These are phyloP conservation scores for Poa pratensis DNA, from an alignment of 176 grass and related monocot species.

Conservation along the genomic window DNA sequence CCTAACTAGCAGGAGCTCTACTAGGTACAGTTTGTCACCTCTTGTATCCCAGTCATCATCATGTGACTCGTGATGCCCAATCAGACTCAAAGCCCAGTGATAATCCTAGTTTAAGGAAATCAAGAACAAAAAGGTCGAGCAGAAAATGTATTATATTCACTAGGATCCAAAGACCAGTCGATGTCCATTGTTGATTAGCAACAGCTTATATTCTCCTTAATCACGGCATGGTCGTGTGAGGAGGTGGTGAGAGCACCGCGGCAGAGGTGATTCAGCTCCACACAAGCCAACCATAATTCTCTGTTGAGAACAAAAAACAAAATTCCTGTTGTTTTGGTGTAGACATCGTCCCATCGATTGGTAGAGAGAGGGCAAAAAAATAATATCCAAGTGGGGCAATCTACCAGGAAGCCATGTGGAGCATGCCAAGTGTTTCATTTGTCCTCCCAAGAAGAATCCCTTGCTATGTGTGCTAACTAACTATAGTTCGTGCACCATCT, in stretches of 20 bases:
- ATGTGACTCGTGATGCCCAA: neutral
- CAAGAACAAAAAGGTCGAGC: neutral
- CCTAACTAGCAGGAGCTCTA: too few species aligned
- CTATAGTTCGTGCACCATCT: neutral
- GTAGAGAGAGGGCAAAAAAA: neutral
- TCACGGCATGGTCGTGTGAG: constrained; percentile 17
- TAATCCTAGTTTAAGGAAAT: neutral
- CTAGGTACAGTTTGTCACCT: neutral
- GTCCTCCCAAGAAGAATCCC: neutral
- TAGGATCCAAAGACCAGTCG: constrained; percentile 20
- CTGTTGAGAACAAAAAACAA: too few species aligned
- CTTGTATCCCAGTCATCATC: neutral
- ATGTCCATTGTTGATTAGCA: neutral
- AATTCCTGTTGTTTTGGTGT: too few species aligned
- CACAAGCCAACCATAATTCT: constrained; percentile 31
- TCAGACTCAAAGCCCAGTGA: neutral
- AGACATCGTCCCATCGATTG: constrained; percentile 5
- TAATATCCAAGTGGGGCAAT: constrained; percentile 40
- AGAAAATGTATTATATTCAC: neutral
- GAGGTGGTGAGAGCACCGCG: constrained; percentile 24
- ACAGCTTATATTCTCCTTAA: neutral
- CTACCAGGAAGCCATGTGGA: constrained; percentile 37
- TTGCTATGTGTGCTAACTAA: constrained; percentile 6
- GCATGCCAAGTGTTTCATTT: constrained; percentile 34
- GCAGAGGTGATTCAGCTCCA: constrained; percentile 9